Evolutionary conservation across 352 stramenopile species (phyloP).

Genomic region (Phytophthora pisi): DNA sequence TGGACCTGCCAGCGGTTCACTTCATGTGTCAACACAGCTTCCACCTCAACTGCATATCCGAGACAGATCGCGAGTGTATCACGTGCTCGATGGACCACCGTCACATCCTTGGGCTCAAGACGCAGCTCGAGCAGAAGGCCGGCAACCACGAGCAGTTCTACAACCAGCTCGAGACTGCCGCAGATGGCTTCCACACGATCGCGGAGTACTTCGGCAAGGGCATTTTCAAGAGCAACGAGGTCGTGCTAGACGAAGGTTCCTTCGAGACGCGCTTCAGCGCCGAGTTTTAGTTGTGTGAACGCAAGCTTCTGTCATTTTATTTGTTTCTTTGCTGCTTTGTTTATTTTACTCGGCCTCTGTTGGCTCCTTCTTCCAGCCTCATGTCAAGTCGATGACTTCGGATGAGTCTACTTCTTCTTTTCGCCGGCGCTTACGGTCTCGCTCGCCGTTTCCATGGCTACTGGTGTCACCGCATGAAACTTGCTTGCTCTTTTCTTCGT

Average conservation of each 20-base stretch:
- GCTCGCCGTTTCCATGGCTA: neutral
- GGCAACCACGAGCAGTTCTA: conserved; percentile 94
- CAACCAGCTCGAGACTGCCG: conserved; percentile 89
- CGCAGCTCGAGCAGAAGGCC: conserved; percentile 87
- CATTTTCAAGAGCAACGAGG: conserved; percentile 88
- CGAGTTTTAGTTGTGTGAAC: conserved; percentile 65
- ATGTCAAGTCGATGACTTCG: conserved; percentile 41
- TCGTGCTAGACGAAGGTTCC: conserved; percentile 60
- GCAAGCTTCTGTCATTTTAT: neutral
- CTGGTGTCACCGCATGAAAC: neutral
- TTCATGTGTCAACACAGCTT: conserved; percentile 93
- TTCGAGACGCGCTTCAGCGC: conserved; percentile 85
- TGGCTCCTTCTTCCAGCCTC: neutral
- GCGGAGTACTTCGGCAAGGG: conserved; percentile 94
- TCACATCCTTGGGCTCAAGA: conserved; percentile 86
- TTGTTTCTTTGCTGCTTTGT: conserved; percentile 7
- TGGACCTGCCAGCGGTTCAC: conserved; percentile 91
- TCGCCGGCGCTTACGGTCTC: conserved; percentile 20
- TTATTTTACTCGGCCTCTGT: conserved; percentile 20
- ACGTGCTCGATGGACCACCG: conserved; percentile 88
- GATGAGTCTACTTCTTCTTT: conserved; percentile 7
- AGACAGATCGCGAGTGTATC: conserved; percentile 90
- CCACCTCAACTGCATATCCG: conserved; percentile 90
- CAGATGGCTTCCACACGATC: conserved; percentile 90
- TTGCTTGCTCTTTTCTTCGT: conserved; percentile 7